Percentiles rank a stretch among this genome's conserved stretches.
phyloP scores from a whole-genome alignment of 495 filamentous ascomycete species.

The Neurospora terricola region DNA sequence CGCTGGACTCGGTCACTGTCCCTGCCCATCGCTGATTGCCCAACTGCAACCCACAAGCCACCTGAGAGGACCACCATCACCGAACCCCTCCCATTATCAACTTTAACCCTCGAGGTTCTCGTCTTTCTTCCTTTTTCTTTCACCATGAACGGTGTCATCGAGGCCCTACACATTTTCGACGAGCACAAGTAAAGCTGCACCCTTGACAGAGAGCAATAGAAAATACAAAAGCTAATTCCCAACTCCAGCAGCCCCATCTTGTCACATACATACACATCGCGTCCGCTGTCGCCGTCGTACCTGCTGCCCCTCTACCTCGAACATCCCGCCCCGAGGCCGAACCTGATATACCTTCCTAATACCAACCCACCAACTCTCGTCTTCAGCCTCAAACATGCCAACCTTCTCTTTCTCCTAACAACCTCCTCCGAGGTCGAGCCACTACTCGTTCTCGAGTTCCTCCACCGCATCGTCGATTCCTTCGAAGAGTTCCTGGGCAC shows the following conservation, averaged over 20 bases:
- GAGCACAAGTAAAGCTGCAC: constrained; percentile 61
- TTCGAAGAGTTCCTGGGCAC: constrained; percentile 91
- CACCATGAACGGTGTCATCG: constrained; percentile 73
- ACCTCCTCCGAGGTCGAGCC: constrained; percentile 78
- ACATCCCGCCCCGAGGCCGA: constrained; percentile 73
- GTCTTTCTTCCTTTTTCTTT: background rate
- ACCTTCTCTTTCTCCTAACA: constrained; percentile 78
- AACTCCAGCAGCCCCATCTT: constrained; percentile 33
- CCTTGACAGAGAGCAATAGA: constrained; percentile 1
- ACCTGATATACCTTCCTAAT: constrained; percentile 72
- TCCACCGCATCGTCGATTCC: constrained; percentile 84
- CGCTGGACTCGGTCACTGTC: background rate
- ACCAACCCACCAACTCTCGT: constrained; percentile 79
- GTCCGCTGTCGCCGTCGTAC: constrained; percentile 64
- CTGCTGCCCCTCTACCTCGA: constrained; percentile 82
- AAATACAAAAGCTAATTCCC: background rate
- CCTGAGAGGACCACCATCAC: background rate
- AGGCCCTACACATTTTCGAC: constrained; percentile 94
- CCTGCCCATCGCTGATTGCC: background rate
- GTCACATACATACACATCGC: constrained; percentile 50
- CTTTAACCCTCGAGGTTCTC: background rate
- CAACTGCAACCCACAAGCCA: background rate
- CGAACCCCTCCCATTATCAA: background rate
- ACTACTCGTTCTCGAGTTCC: constrained; percentile 89
- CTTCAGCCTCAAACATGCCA: constrained; percentile 78